phyloP scores from a whole-genome alignment of 208 protist genomes.

The Wallacemonas sp. region DNA sequence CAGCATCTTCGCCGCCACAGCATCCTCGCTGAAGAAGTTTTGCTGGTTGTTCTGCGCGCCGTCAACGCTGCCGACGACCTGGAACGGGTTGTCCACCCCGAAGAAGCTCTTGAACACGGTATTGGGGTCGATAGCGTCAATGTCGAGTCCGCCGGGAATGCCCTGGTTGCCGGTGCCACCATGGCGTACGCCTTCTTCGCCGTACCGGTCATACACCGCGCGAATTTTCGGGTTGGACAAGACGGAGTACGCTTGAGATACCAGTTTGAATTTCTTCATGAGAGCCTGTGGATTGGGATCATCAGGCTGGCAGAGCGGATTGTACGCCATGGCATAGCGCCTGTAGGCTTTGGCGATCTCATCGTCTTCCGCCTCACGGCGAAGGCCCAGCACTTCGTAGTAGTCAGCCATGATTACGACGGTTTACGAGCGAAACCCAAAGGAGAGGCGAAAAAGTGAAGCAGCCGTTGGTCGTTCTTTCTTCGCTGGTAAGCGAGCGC shows the following conservation, averaged over 20 bases:
- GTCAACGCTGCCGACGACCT: slow-evolving; percentile 72
- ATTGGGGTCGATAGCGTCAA: slow-evolving; percentile 74
- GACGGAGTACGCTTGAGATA: slow-evolving; percentile 88
- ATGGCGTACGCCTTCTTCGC: slow-evolving; percentile 88
- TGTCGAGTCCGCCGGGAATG: slow-evolving; percentile 74
- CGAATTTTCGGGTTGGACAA: slow-evolving; percentile 83
- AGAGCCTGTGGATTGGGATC: slow-evolving; percentile 51
- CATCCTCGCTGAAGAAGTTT: slow-evolving; percentile 70
- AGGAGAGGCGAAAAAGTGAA: background rate
- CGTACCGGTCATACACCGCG: slow-evolving; percentile 90
- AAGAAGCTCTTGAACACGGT: slow-evolving; percentile 86
- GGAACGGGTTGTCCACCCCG: slow-evolving; percentile 87
- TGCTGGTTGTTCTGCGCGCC: slow-evolving; percentile 78
- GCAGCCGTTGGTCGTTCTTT: background rate
- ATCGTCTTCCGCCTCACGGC: slow-evolving; percentile 76
- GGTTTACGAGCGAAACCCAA: background rate
- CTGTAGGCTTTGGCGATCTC: slow-evolving; percentile 88
- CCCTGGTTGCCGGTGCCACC: slow-evolving; percentile 81
- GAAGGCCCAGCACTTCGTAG: slow-evolving; percentile 85
- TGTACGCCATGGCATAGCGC: slow-evolving; percentile 84
- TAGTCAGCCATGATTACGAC: slow-evolving; percentile 76
- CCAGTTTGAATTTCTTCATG: slow-evolving; percentile 74
- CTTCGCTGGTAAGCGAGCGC: background rate
- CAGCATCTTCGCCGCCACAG: slow-evolving; percentile 51
- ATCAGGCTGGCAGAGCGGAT: slow-evolving; percentile 82